Conservation (phyloP, 495 filamentous ascomycete species). For the Penicillium subrubescens region DNA sequence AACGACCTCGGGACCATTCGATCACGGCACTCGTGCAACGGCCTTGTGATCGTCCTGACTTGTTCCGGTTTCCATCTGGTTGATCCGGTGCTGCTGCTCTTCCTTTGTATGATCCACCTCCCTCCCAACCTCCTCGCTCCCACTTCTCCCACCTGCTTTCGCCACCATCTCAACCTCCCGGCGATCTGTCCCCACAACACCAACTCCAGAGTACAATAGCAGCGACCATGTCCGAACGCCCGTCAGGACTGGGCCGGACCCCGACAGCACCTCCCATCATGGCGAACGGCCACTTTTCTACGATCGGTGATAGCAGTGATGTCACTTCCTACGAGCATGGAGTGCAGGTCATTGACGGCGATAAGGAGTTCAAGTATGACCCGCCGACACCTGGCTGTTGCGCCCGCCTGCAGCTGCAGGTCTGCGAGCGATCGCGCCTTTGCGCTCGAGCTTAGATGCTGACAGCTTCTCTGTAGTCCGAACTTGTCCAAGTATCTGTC, state of each 20-base stretch:
- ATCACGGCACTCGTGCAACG: constrained; percentile 21
- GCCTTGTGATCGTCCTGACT: constrained; percentile 24
- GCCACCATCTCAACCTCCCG: constrained; percentile 22
- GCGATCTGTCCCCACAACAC: constrained; percentile 30
- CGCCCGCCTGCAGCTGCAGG: constrained; percentile 7
- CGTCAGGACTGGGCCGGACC: constrained; percentile 33
- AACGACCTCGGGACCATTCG: constrained; percentile 23
- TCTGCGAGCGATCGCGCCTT: not conserved
- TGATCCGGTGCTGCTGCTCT: constrained; percentile 1
- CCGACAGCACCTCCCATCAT: constrained; percentile 60
- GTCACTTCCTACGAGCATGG: constrained; percentile 80
- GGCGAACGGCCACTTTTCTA: constrained; percentile 87
- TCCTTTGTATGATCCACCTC: constrained; percentile 19
- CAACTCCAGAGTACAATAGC: constrained; percentile 17
- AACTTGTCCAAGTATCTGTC: constrained; percentile 80
- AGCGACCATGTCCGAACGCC: constrained; percentile 31
- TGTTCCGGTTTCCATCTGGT: not conserved
- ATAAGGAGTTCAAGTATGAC: constrained; percentile 91
- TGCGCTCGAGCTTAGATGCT: constrained; percentile 16
- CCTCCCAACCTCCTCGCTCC: constrained; percentile 23
- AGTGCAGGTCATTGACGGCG: constrained; percentile 93
- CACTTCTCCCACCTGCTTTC: constrained; percentile 21
- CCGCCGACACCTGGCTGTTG: constrained; percentile 10
- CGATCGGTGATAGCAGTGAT: constrained; percentile 67
- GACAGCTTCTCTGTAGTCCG: constrained; percentile 52